Conservation (phyloP, 257 asterid genomes). For the Plantago ovata region DNA sequence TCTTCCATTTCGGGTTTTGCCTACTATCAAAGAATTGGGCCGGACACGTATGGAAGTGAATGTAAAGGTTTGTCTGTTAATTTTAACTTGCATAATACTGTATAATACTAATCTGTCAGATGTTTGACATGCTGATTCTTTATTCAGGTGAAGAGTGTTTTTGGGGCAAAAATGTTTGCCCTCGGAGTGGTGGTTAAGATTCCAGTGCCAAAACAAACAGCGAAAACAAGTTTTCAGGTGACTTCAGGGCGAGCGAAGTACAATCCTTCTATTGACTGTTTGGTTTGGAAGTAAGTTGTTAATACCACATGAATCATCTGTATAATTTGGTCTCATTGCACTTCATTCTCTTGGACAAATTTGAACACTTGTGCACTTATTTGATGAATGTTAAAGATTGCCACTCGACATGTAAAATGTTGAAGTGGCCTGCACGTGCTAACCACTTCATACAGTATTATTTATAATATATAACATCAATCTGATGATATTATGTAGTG, state of each 20-base stretch:
- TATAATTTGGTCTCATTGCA: constrained; percentile 9
- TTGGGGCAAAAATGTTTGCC: constrained; percentile 99
- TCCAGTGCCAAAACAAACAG: constrained; percentile 99
- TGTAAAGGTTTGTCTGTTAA: constrained; percentile 72
- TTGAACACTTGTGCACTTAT: no score
- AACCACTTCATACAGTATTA: background rate
- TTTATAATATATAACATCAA: background rate
- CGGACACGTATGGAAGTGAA: constrained; percentile 99
- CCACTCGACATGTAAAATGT: no score
- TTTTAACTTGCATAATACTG: constrained; percentile 11
- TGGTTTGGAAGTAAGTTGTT: constrained; percentile 97
- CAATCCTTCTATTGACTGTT: constrained; percentile 89
- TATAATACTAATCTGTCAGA: background rate
- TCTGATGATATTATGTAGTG: background rate
- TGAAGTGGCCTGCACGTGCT: no score
- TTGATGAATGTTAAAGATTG: no score
- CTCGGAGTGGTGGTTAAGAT: constrained; percentile 95
- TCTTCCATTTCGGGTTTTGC: constrained; percentile 97
- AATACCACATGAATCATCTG: constrained; percentile 2
- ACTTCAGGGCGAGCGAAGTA: constrained; percentile 97
- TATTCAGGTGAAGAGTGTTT: constrained; percentile 95
- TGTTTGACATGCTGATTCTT: constrained; percentile 11
- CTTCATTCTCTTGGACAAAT: background rate
- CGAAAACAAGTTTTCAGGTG: constrained; percentile 97
- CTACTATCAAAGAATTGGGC: constrained; percentile 98